phyloP scores from a whole-genome alignment of 2,329 filamentous ascomycete genomes.

The Pezicula radicicola region DNA sequence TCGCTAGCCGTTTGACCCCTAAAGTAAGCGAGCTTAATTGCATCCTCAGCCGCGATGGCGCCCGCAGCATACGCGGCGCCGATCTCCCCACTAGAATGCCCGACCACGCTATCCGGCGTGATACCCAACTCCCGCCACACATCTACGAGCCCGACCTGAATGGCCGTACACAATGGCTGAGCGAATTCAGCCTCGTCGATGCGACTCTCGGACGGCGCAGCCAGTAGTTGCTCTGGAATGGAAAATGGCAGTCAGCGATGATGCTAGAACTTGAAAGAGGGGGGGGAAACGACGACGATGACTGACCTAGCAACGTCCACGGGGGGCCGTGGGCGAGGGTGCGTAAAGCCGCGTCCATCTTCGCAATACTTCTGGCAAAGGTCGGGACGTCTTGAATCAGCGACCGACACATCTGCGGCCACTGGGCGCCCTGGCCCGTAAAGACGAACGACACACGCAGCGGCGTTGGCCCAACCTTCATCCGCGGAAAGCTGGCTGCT shows the following conservation, averaged over 20 bases:
- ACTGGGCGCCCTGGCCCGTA: constrained; percentile 10
- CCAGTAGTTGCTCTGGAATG: too few species aligned
- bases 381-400: not conserved
- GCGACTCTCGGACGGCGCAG: constrained; percentile 15
- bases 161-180: constrained; percentile 39
- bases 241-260: too few species aligned
- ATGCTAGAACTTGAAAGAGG: too few species aligned
- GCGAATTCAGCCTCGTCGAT: constrained; percentile 3
- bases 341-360: not conserved
- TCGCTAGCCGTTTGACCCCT: constrained; percentile 14
- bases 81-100: constrained; percentile 44
- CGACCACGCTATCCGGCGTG: constrained; percentile 31
- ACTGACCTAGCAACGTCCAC: not conserved
- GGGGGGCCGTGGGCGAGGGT: not conserved
- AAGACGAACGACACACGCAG: constrained; percentile 3
- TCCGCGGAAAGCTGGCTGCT: not conserved
- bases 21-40: constrained; percentile 42
- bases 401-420: constrained; percentile 4
- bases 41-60: constrained; percentile 25
- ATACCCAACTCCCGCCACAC: constrained; percentile 39
- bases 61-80: constrained; percentile 39
- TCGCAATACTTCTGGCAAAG: not conserved
- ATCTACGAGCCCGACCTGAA: constrained; percentile 41
- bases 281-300: too few species aligned
- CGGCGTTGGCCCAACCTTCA: not conserved